Evolutionary conservation across 345 rosid genomes (phyloP).

Genomic region (Boechera retrofracta): DNA sequence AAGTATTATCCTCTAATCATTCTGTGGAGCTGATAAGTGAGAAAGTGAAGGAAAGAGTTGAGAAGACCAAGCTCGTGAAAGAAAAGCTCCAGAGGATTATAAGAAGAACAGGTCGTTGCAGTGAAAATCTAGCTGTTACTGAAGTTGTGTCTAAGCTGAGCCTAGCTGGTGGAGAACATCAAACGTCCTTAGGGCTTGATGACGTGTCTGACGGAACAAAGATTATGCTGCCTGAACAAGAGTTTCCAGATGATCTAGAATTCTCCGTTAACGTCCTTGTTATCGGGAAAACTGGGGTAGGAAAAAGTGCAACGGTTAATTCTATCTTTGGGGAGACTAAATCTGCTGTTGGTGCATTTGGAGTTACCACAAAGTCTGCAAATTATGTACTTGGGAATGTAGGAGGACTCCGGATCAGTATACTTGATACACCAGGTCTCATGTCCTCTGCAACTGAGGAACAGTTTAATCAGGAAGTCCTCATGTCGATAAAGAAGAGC

Average conservation of each 20-base stretch:
- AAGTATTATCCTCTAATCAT: conserved; percentile 15
- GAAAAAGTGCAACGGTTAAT: conserved; percentile 83
- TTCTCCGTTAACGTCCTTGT: conserved; percentile 69
- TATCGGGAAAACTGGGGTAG: conserved; percentile 84
- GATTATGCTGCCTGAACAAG: conserved; percentile 53
- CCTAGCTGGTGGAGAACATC: conserved; percentile 40
- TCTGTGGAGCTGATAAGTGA: conserved; percentile 41
- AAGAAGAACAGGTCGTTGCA: conserved; percentile 49
- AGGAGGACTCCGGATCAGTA: conserved; percentile 54
- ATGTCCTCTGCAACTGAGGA: conserved; percentile 55
- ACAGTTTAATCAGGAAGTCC: conserved; percentile 55
- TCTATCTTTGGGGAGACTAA: conserved; percentile 69
- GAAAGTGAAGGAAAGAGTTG: conserved; percentile 56
- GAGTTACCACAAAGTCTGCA: conserved; percentile 53
- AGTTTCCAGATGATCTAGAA: conserved; percentile 48
- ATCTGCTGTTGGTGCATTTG: conserved; percentile 57
- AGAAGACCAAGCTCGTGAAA: conserved; percentile 55
- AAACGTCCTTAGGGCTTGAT: conserved; percentile 40
- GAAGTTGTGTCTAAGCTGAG: conserved; percentile 50
- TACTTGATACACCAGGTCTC: conserved; percentile 84
- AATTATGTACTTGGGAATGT: conserved; percentile 59
- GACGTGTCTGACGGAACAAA: conserved; percentile 46
- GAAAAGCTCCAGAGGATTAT: conserved; percentile 67
- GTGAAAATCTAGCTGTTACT: conserved; percentile 54
- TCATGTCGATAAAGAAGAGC: conserved; percentile 62